phyloP scores from a whole-genome alignment of 176 grass and related monocot species.

The Paspalum vaginatum region DNA sequence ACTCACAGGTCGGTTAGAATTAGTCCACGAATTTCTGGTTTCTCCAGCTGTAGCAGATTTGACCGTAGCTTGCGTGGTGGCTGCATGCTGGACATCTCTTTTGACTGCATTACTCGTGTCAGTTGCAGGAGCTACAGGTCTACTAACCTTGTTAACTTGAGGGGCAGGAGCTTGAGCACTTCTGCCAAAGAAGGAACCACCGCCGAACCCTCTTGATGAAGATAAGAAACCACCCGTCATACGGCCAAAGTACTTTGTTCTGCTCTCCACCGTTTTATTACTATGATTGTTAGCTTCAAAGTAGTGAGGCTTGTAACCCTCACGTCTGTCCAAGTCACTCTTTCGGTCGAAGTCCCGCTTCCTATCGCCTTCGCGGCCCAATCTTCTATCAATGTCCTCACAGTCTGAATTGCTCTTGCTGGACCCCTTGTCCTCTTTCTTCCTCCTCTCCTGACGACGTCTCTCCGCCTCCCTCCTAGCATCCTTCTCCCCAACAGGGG shows the following conservation, averaged over 20 bases:
- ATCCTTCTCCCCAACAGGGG: slow-evolving; percentile 75
- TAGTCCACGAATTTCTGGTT: slow-evolving; percentile 50
- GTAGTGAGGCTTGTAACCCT: slow-evolving; percentile 48
- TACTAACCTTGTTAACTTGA: slow-evolving; percentile 60
- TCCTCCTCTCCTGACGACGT: slow-evolving; percentile 69
- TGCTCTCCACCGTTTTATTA: slow-evolving; percentile 49
- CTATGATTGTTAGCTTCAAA: slow-evolving; percentile 50
- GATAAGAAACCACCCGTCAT: slow-evolving; percentile 67
- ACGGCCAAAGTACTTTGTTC: slow-evolving; percentile 68
- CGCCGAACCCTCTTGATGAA: slow-evolving; percentile 67
- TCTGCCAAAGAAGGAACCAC: slow-evolving; percentile 73
- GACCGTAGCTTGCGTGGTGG: slow-evolving; percentile 21
- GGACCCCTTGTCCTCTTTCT: slow-evolving; percentile 85
- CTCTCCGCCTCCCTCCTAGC: slow-evolving; percentile 63
- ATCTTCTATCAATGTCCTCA: slow-evolving; percentile 69
- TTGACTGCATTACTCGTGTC: slow-evolving; percentile 62
- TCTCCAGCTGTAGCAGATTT: slow-evolving; percentile 63
- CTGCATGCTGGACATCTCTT: slow-evolving; percentile 58
- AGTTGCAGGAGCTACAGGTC: slow-evolving; percentile 39
- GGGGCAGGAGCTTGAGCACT: slow-evolving; percentile 49
- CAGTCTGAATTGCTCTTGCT: slow-evolving; percentile 94
- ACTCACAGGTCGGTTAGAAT: slow-evolving; percentile 71
- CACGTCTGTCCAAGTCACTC: slow-evolving; percentile 53
- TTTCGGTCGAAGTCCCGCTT: slow-evolving; percentile 65
- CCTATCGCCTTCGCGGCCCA: slow-evolving; percentile 53